These are phyloP conservation scores for Ilex paraguariensis DNA, from an alignment of 305 asterid species.

Conservation along the genomic window DNA sequence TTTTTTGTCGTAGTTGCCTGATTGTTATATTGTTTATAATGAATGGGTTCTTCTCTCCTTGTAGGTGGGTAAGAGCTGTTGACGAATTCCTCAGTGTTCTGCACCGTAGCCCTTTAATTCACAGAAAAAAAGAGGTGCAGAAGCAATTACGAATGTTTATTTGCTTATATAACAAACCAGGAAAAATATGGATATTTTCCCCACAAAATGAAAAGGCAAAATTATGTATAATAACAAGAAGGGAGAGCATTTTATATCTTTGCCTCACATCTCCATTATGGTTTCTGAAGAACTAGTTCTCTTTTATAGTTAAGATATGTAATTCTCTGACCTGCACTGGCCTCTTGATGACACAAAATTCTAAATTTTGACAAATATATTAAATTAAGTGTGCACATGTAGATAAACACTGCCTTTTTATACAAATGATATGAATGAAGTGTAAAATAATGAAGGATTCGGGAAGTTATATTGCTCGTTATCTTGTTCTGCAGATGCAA, in stretches of 20 bases:
- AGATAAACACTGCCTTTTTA: no score
- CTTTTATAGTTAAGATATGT: no score
- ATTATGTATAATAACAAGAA: neutral
- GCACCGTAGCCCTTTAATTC: slow-evolving; percentile 57
- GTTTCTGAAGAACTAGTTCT: no score
- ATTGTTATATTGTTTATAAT: neutral
- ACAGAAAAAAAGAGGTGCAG: slow-evolving; percentile 47
- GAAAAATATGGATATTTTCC: neutral
- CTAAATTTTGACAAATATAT: no score
- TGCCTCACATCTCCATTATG: neutral
- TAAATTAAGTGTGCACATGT: no score
- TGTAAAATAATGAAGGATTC: neutral
- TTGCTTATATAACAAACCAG: neutral
- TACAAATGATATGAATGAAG: neutral
- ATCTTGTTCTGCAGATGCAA: slow-evolving; percentile 32
- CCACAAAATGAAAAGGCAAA: neutral
- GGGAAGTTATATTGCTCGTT: neutral
- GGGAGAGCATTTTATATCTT: neutral
- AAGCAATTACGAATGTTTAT: slow-evolving; percentile 1
- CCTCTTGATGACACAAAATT: no score
- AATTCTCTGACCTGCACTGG: no score
- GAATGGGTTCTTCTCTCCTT: slow-evolving; percentile 1
- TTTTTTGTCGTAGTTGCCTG: neutral
- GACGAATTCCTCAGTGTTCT: slow-evolving; percentile 71
- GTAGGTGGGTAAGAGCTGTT: slow-evolving; percentile 98